Percentiles rank a stretch among this genome's conserved stretches.
Evolutionary conservation across 2,329 filamentous ascomycete genomes (phyloP).

Genomic region (Colletotrichum orchidophilum): DNA sequence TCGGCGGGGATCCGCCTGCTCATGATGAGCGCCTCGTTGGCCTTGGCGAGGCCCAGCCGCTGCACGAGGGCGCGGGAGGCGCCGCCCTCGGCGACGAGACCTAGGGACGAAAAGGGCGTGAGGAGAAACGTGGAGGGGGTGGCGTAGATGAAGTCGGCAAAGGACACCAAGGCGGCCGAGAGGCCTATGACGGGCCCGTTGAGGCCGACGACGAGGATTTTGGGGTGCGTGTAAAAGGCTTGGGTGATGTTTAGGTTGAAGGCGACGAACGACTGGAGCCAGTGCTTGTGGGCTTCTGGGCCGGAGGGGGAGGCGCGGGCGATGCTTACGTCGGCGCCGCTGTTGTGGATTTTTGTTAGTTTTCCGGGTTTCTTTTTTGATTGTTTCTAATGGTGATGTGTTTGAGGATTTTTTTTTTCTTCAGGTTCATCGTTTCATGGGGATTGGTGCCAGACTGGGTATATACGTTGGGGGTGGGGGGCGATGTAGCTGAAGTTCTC

Average conservation of each 20-base stretch:
- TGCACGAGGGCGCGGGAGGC: conserved; percentile 82
- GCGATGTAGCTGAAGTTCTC: background rate
- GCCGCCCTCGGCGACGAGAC: conserved; percentile 89
- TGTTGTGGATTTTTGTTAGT: conserved; percentile 44
- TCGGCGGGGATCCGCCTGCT: conserved; percentile 78
- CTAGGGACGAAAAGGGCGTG: conserved; percentile 90
- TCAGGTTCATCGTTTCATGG: background rate
- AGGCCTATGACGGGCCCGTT: conserved; percentile 94
- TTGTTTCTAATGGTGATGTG: background rate
- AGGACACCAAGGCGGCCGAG: conserved; percentile 82
- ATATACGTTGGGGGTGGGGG: background rate
- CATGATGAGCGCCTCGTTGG: conserved; percentile 94
- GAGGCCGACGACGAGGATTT: conserved; percentile 89
- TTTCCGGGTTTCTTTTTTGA: background rate
- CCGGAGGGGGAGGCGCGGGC: conserved; percentile 52
- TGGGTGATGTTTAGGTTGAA: conserved; percentile 91
- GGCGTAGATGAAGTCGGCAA: conserved; percentile 93
- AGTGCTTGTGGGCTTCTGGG: conserved; percentile 56
- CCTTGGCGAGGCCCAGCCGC: conserved; percentile 80
- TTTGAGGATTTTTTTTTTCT: background rate
- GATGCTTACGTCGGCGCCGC: conserved; percentile 81
- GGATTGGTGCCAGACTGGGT: too few relatives aligned
- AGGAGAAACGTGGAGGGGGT: conserved; percentile 84
- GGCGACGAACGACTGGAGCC: conserved; percentile 77
- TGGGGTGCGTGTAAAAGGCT: conserved; percentile 92